Evolutionary conservation across 352 stramenopile species (phyloP), one percentile per base, ranked within the genome.

Genomic region (Pythium dissimile): DNA sequence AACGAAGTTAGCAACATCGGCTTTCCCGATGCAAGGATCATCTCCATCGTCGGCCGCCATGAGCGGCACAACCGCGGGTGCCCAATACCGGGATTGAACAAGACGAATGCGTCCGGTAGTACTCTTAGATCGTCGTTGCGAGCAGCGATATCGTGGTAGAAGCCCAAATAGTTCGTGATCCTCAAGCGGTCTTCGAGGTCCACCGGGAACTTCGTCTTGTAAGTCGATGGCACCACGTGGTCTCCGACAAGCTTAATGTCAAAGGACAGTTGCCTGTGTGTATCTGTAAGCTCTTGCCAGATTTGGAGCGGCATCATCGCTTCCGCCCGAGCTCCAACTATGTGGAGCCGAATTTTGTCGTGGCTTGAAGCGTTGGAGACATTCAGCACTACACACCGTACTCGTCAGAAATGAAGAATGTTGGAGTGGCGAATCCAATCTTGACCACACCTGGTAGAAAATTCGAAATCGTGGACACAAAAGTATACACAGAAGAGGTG

Each of bases 1-100:
- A 89, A 92, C 13, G 77, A 78, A 21, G 79, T 86, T 20, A 92
- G 56, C 24, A 92, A 62, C 3, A 85, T 49, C 1, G 82, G 79
- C 31, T 73, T 77, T 5, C 67, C 47, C 0, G 73, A 77, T 9
- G 44, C 46, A 2, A 92, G 50, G 18, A 89, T 51, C n/a, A 56
- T 26, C 39, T 69, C 45, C 10, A 92, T 47, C n/a, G 77, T 89
- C 13, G 73, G 77, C 11, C 62, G 51, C 82, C 82, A 92, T 23
- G 63, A 77, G 16, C 65, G 55, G 34, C 62, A 57, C 15, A 92
- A 53, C 27, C 57, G 54, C 5, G 73, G 68, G 53, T 92, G 82
- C 6, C 79, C 82, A 12, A 92, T 59, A 12, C 82, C 82, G 10
- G 79, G 79, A 34, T 92, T 92, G 63, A 86, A 92, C 16, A 92